Base-by-base conservation (phyloP, 129 eudicot genomes). In the Kitagawia praeruptora region DNA sequence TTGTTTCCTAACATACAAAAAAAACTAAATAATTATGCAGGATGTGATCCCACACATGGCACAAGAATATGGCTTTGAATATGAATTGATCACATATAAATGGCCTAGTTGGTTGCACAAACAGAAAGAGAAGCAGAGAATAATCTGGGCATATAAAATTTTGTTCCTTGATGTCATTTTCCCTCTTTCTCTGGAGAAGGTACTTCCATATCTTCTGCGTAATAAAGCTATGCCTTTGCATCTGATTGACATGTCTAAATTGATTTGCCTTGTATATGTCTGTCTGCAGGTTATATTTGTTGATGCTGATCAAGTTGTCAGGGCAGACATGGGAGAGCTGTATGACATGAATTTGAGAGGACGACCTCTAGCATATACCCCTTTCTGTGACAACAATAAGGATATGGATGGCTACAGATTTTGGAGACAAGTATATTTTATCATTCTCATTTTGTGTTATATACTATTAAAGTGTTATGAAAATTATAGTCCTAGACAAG, bases 101-200 rank as follows among this genome's bases (percentile, higher is more conserved):
- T 95, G 98, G 98, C 98, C 98, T 46, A 89, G 96, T 76, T 95
- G 98, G 98, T 87, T 95, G 75, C 98, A 95, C 79, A 95, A 95
- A 86, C 98, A 95, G 80, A 87, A 86, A 76, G 98, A 95, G 83
- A 95, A 95, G 79, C 98, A 95, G 86, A 78, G 98, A 83, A 95
- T 95, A 63, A 90, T 95, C 63, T 95, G 98, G 98, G 98, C 98
- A 3, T 95, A 92, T 78, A 95, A 95, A 84, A 95, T 95, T 81
- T 84, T 95, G 31, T 95, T 95, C 81, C 98, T 95, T 89, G 98
- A 95, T 78, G 98, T 95, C 85, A 95, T 95, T 82, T 95, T 95
- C 69, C 98, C 98, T 73, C 96, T 95, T 75, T 91, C 97, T 84
- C 80, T 95, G 51, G 98, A 95, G 66, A 95, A 95, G 96, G 98